Conservation (phyloP, 2,329 filamentous ascomycete species). For the Pseudogymnoascus sp. region DNA sequence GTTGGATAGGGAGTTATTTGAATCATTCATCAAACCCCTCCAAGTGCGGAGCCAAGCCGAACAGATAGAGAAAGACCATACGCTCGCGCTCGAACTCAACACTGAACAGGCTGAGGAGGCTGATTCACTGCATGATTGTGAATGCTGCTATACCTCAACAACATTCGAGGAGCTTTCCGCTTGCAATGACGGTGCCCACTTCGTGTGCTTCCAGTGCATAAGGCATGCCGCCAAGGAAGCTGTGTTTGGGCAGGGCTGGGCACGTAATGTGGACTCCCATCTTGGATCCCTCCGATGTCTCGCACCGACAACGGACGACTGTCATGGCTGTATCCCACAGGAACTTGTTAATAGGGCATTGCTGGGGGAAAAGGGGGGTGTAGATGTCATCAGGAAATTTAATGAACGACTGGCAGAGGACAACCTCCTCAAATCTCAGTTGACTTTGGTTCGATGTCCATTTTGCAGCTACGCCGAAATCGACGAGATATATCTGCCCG, state of each 20-base stretch:
- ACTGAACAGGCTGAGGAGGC: slow-evolving; percentile 51
- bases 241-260: slow-evolving; percentile 88
- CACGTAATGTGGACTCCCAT: slow-evolving; percentile 65
- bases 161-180: slow-evolving; percentile 67
- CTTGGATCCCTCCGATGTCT: slow-evolving; percentile 74
- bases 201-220: slow-evolving; percentile 76
- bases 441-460: slow-evolving; percentile 76
- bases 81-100: slow-evolving; percentile 47
- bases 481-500: slow-evolving; percentile 64
- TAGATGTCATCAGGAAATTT: slow-evolving; percentile 65
- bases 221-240: slow-evolving; percentile 76
- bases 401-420: slow-evolving; percentile 75
- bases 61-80: slow-evolving; percentile 45
- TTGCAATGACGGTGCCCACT: slow-evolving; percentile 62
- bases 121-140: slow-evolving; percentile 59
- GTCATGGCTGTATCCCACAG: slow-evolving; percentile 63
- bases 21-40: slow-evolving; percentile 49
- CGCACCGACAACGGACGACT: slow-evolving; percentile 65
- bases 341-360: slow-evolving; percentile 68
- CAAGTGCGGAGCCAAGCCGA: slow-evolving; percentile 36
- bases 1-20: slow-evolving; percentile 55
- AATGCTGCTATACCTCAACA: slow-evolving; percentile 66
- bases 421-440: slow-evolving; percentile 60
- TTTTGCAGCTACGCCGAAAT: slow-evolving; percentile 90
- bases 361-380: slow-evolving; percentile 58